Conservation (phyloP, 192 early-diverging fungal genomes). For the Coemansia sp. region DNA sequence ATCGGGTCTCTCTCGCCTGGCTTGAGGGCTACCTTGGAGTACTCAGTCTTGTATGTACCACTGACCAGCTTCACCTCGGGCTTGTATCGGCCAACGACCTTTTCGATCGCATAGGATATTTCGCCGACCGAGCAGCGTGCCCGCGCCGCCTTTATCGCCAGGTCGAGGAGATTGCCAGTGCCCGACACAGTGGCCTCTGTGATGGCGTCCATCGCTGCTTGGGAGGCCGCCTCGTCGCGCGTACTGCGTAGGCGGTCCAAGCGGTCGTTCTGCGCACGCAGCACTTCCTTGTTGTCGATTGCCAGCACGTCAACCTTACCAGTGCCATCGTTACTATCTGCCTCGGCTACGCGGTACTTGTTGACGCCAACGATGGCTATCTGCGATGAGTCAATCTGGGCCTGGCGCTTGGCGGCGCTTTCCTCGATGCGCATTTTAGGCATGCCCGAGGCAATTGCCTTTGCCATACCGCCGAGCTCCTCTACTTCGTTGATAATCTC, state of each 20-base stretch:
- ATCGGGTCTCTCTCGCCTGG: slow-evolving; percentile 55
- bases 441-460: slow-evolving; percentile 84
- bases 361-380: slow-evolving; percentile 88
- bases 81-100: slow-evolving; percentile 80
- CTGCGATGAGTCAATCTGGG: slow-evolving; percentile 83
- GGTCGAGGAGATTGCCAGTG: slow-evolving; percentile 69
- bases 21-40: slow-evolving; percentile 50
- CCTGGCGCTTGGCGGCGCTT: slow-evolving; percentile 81
- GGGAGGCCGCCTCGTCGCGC: slow-evolving; percentile 57
- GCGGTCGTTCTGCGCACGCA: slow-evolving; percentile 64
- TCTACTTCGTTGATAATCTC: slow-evolving; percentile 78
- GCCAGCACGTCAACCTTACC: slow-evolving; percentile 58
- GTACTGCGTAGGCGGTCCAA: slow-evolving; percentile 56
- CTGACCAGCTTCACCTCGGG: slow-evolving; percentile 76
- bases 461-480: slow-evolving; percentile 85
- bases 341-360: slow-evolving; percentile 69
- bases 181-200: slow-evolving; percentile 64
- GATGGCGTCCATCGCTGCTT: slow-evolving; percentile 59
- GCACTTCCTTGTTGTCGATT: slow-evolving; percentile 79
- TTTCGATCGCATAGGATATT: slow-evolving; percentile 76
- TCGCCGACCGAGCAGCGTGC: slow-evolving; percentile 83
- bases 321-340: slow-evolving; percentile 39
- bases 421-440: slow-evolving; percentile 88
- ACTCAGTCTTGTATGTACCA: slow-evolving; percentile 84
- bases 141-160: slow-evolving; percentile 72